Percentiles rank a stretch among this genome's conserved stretches.
Evolutionary conservation across 352 stramenopile species (phyloP).

Genomic region (Aphanomyces invadans): DNA sequence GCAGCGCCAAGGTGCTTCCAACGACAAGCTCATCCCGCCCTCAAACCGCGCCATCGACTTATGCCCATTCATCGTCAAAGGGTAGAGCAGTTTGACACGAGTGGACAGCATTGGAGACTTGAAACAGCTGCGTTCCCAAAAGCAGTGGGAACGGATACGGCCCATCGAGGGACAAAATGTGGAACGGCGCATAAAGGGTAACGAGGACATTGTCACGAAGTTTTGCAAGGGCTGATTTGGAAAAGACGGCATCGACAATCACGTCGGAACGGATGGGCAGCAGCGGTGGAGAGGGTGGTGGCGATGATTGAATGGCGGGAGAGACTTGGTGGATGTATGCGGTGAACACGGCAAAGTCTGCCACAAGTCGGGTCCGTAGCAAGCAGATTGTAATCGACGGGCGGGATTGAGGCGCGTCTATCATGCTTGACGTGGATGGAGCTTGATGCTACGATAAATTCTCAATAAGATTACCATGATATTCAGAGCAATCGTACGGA

Average conservation of each 20-base stretch:
- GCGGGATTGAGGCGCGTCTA: conserved; percentile 15
- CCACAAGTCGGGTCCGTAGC: conserved; percentile 3
- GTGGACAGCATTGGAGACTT: not conserved
- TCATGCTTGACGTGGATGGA: not conserved
- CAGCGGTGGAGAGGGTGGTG: not conserved
- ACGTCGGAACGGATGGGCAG: not conserved
- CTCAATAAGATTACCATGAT: not conserved
- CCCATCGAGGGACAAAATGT: conserved; percentile 9
- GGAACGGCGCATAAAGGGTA: conserved; percentile 12
- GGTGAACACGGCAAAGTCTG: conserved; percentile 12
- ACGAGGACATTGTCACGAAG: not conserved
- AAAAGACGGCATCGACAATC: conserved; percentile 16
- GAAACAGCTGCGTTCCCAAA: conserved; percentile 14
- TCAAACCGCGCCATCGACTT: conserved; percentile 1
- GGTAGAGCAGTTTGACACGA: conserved; percentile 15
- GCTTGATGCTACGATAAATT: not conserved
- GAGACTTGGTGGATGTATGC: conserved; percentile 20
- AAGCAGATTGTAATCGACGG: conserved; percentile 19
- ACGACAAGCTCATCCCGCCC: not conserved
- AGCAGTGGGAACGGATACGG: conserved; percentile 21
- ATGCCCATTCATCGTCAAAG: conserved; percentile 17
- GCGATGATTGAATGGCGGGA: not conserved
- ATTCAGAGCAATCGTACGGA: not conserved
- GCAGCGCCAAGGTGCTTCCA: not conserved
- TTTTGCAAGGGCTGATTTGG: not conserved